phyloP scores from a whole-genome alignment of 495 filamentous ascomycete species.

The Penicillium tannophilum region DNA sequence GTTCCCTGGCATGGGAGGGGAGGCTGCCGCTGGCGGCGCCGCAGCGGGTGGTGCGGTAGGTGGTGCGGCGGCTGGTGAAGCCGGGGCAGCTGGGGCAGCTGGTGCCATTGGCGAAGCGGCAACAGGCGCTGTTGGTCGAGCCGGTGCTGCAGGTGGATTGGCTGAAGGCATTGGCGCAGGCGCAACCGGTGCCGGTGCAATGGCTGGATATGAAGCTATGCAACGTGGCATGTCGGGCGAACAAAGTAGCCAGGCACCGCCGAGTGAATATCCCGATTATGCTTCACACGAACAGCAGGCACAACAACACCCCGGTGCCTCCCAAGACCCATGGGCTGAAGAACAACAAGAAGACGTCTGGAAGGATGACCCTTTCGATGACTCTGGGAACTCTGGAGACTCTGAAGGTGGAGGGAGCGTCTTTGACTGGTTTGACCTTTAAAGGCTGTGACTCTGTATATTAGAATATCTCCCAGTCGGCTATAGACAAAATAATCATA shows the following conservation, averaged over 20 bases:
- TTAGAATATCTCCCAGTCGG: slow-evolving; percentile 8
- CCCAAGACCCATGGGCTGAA: slow-evolving; percentile 35
- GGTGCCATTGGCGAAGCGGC: slow-evolving; percentile 43
- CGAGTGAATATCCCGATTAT: slow-evolving; percentile 4
- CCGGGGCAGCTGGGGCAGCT: slow-evolving; percentile 33
- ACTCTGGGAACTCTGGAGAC: slow-evolving; percentile 26
- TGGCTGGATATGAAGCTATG: slow-evolving; percentile 68
- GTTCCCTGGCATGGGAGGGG: slow-evolving; percentile 57
- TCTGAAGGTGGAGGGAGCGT: slow-evolving; percentile 33
- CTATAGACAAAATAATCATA: not conserved
- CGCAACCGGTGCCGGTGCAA: slow-evolving; percentile 45
- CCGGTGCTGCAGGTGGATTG: slow-evolving; percentile 37
- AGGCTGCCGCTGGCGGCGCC: slow-evolving; percentile 46
- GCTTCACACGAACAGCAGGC: slow-evolving; percentile 15
- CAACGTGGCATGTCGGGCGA: slow-evolving; percentile 46
- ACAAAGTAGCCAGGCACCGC: slow-evolving; percentile 13
- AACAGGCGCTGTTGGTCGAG: slow-evolving; percentile 33
- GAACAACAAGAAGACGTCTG: slow-evolving; percentile 18
- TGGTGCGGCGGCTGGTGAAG: slow-evolving; percentile 43
- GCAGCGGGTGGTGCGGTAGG: slow-evolving; percentile 35
- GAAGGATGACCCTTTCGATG: slow-evolving; percentile 41
- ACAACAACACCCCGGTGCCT: slow-evolving; percentile 27
- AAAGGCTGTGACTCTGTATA: slow-evolving; percentile 15
- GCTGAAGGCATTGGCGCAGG: slow-evolving; percentile 38
- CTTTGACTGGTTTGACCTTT: slow-evolving; percentile 36